Base-by-base conservation (phyloP, 2,329 filamentous ascomycete species). In the Claviceps fusiformis region DNA sequence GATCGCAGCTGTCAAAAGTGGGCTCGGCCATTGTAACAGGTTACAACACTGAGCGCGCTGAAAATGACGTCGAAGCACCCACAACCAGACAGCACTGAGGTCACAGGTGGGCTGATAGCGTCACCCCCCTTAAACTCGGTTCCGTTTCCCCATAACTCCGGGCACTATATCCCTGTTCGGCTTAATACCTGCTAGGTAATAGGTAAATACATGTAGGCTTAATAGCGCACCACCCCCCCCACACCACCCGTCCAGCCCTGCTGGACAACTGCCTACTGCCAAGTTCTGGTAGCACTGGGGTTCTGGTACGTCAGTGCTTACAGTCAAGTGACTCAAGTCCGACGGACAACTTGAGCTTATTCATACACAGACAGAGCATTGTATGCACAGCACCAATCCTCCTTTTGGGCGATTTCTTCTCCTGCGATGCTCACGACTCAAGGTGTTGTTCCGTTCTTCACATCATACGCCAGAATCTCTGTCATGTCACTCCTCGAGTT, bases 21-120 rank as follows among this genome's bases (percentile, higher is more conserved):
- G 50, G 31, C 31, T 33, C 31, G 24, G 24, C 24, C 24, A 24
- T 24, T 24, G 24, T 24, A 24, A 24, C 24, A 24, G 24, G 24
- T 24, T 24, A 24, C 24, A 24, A 3, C 24, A 24, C 24, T 24
- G 24, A 24, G 24, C 24, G 24, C 43, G 47, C 24, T 43, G 35
- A 19, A 37, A 11, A 39, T 56, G 55, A 56, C 55, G 55, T 56
- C 55, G 39, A 53, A 55, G 50, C 29, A 48, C 31, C 24, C 35
- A 27, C 19, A n/a, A 9, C 31, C 31, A 33, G 31, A 7, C 9
- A 10, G 33, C 33, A 35, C 33, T 3, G 6, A 10, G 33, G 24
- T 24, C 33, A 2, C 7, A 10, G 9, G 35, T 13, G 35, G 9
- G 35, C 35, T 37, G 10, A 37, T 37, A 10, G 35, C 43, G 19